Conservation (phyloP, 2,329 filamentous ascomycete genomes). For the Neocatenulostroma microsporum region DNA sequence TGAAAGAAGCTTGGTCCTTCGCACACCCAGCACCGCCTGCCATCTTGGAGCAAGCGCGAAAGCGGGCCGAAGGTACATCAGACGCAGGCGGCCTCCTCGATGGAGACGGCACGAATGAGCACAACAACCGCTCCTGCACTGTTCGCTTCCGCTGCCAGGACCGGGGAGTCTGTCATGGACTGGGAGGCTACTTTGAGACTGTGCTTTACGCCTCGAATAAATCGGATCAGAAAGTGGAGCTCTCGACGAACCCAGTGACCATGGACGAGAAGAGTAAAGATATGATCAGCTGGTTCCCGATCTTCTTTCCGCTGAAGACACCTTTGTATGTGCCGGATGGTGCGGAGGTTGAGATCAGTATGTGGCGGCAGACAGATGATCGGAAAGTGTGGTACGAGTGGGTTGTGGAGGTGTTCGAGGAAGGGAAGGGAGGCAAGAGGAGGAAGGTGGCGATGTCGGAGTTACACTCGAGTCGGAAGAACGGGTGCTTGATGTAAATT, state of each 20-base stretch:
- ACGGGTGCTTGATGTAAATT: slow-evolving; percentile 70
- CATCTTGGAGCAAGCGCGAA: slow-evolving; percentile 50
- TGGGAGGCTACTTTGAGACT: slow-evolving; percentile 93
- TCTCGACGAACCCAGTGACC: slow-evolving; percentile 85
- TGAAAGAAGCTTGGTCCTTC: slow-evolving; percentile 75
- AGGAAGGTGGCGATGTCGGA: slow-evolving; percentile 58
- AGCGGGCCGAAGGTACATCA: slow-evolving; percentile 53
- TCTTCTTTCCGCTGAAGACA: slow-evolving; percentile 92
- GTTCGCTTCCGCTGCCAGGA: slow-evolving; percentile 70
- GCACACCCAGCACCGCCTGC: slow-evolving; percentile 60
- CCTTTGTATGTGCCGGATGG: slow-evolving; percentile 80
- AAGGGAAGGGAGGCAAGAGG: slow-evolving; percentile 41
- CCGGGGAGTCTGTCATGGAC: slow-evolving; percentile 77
- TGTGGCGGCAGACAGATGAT: slow-evolving; percentile 95
- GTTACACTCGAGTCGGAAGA: slow-evolving; percentile 60
- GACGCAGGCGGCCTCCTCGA: slow-evolving; percentile 65
- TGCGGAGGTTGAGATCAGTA: slow-evolving; percentile 78
- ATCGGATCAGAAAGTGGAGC: slow-evolving; percentile 57
- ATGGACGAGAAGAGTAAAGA: slow-evolving; percentile 90
- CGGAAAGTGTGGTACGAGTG: slow-evolving; percentile 98
- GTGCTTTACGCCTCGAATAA: slow-evolving; percentile 63
- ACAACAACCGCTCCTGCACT: slow-evolving; percentile 76
- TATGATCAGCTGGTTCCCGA: slow-evolving; percentile 99
- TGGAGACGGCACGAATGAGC: slow-evolving; percentile 76
- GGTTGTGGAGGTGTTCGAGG: slow-evolving; percentile 80